A percentile compares a stretch with the other conserved stretches of the same genome.
phyloP scores from a whole-genome alignment of 116 monocot species.

The Papilionanthe hybrid region DNA sequence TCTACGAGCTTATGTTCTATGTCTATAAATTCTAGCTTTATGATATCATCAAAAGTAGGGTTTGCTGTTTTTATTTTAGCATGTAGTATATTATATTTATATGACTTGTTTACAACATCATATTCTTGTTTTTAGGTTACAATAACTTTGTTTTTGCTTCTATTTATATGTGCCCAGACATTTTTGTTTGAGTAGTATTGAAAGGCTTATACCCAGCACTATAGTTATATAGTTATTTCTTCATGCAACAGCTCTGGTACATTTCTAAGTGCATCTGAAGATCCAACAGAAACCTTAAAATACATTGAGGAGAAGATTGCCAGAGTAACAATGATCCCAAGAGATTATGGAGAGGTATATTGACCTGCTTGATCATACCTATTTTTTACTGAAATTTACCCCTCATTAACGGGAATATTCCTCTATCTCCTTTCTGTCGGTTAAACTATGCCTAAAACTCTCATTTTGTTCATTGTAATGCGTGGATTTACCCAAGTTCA shows the following conservation, averaged over 20 bases:
- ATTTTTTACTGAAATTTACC: slow-evolving; percentile 5
- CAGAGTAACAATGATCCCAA: slow-evolving; percentile 90
- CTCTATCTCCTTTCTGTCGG: background rate
- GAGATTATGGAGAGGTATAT: slow-evolving; percentile 81
- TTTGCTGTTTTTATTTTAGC: background rate
- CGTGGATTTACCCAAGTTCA: background rate
- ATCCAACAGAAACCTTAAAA: slow-evolving; percentile 50
- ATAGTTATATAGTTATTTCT: background rate
- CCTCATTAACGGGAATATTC: background rate
- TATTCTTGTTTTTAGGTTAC: background rate
- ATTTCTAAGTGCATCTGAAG: slow-evolving; percentile 64
- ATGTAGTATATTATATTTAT: background rate
- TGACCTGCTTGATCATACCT: background rate
- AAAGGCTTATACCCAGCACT: background rate
- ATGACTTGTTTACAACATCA: background rate
- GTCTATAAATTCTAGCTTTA: background rate
- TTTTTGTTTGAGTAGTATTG: background rate
- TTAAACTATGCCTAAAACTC: background rate
- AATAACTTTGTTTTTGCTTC: background rate
- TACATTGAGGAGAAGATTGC: slow-evolving; percentile 78
- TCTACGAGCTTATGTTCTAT: background rate
- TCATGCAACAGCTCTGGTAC: slow-evolving; percentile 74
- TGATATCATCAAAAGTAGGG: background rate
- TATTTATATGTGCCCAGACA: background rate
- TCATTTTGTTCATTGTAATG: background rate